Evolutionary conservation across 225 moss, liverwort and hornwort genomes (phyloP).

Genomic region (Rhytidiadelphus loreus): DNA sequence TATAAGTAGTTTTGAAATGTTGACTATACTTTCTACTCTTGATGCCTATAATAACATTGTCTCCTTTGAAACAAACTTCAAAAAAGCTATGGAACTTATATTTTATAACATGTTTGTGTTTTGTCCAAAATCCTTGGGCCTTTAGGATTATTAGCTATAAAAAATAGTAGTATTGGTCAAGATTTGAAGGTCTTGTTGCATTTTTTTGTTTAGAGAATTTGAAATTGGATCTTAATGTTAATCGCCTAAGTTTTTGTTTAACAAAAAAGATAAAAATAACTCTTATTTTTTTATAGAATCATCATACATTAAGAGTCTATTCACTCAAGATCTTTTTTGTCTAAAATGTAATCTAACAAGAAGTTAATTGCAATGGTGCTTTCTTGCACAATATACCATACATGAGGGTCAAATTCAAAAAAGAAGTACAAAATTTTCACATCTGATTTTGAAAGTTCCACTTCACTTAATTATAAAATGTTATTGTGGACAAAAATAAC

Average conservation of each 20-base stretch:
- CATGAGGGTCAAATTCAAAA: not conserved
- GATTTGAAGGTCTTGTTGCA: not conserved
- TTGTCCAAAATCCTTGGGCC: not conserved
- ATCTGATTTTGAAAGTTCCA: not conserved
- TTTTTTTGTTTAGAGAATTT: not conserved
- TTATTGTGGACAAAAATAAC: not conserved
- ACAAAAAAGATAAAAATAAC: not conserved
- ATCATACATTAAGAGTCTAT: fast-evolving
- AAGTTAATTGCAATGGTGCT: not conserved
- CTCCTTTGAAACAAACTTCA: not conserved
- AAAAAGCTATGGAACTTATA: not conserved
- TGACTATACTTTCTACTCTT: no score
- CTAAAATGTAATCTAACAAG: not conserved
- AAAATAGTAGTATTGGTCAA: fast-evolving
- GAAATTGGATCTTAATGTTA: fast-evolving
- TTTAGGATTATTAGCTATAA: not conserved
- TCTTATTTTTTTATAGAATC: not conserved
- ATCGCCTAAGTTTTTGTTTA: not conserved
- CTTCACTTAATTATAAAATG: not conserved
- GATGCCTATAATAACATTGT: not conserved
- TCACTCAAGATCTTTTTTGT: not conserved
- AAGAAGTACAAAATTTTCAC: fast-evolving
- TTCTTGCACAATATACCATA: not conserved
- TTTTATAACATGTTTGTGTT: not conserved
- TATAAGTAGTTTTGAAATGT: not conserved